Evolutionary conservation across 2,329 filamentous ascomycete genomes (phyloP), one percentile per base, ranked within the genome.

Genomic region (Penicillium sp.): DNA sequence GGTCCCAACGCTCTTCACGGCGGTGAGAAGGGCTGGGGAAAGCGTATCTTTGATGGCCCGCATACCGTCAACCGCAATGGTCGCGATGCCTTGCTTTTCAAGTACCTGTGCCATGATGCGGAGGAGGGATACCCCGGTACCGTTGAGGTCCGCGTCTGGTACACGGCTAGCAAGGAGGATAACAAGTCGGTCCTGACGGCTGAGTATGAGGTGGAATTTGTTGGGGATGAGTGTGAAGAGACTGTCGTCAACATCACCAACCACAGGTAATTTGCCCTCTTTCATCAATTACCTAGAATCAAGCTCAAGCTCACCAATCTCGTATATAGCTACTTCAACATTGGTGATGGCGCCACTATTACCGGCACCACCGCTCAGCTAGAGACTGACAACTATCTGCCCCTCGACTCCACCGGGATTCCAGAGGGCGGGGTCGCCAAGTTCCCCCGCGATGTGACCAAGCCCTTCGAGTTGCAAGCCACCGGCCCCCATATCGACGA

Each of bases 161-260:
- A 98, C 74, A 90, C 87, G 0, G 83, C 89, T 0, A 87, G 86
- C 52, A 89, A 86, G 60, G 87, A 91, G 71, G 76, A 83, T 50
- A 78, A 82, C 19, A 87, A 88, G 61, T 86, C 85, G 1, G 85
- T 95, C 21, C 77, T 98, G 56, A 87, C 87, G 55, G 90, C 96
- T 49, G 95, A 98, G 74, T 98, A 96, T 72, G 90, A 96, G 80
- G 92, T 90, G 21, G 86, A 91, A 74, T 81, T 98, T 47, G 82
- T 91, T 3, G 88, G 84, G 3, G 88, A 85, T 58, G 82, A 89
- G 49, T 88, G 87, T 13, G 87, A 93, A n/a, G 93, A 97, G 82
- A 98, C 93, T 0, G 87, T 87, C 43, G 85, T 98, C 73, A 96
- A 93, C 77, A 84, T 98, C 78, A 98, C 95, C 49, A 99, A 98